Conservation (phyloP, 495 filamentous ascomycete genomes). For the Tuber magnatum region DNA sequence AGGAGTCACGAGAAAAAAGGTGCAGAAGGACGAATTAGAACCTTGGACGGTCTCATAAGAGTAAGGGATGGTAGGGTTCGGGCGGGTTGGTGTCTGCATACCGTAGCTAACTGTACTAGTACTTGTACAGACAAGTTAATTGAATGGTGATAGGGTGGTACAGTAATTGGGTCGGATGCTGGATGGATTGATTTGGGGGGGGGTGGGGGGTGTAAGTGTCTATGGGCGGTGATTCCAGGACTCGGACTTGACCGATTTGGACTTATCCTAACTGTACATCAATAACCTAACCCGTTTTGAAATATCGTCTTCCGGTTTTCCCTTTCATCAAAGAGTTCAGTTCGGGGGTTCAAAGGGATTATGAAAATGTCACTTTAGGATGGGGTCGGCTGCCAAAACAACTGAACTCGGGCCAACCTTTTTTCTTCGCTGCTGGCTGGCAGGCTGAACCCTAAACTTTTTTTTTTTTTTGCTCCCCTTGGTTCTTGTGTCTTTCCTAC, state of each 20-base stretch:
- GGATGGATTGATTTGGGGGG: background rate
- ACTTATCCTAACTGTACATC: background rate
- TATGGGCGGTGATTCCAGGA: background rate
- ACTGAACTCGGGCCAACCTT: background rate
- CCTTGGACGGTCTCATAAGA: background rate
- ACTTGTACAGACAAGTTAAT: background rate
- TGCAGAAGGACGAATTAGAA: background rate
- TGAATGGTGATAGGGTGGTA: background rate
- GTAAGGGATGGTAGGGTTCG: background rate
- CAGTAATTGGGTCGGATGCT: background rate
- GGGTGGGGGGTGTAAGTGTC: background rate
- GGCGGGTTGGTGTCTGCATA: background rate
- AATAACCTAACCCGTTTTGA: background rate
- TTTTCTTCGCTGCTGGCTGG: background rate
- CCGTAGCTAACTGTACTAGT: background rate
- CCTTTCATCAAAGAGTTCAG: background rate
- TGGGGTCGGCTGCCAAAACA: background rate
- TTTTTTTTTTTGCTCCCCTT: background rate
- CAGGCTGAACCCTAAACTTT: background rate
- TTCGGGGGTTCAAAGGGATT: background rate
- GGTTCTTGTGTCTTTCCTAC: background rate
- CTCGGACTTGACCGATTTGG: background rate
- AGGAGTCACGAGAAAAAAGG: background rate
- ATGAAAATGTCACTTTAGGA: background rate
- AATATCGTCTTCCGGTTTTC: constrained; percentile 1